Conservation (phyloP, 495 filamentous ascomycete genomes). For the Annulohypoxylon maeteangense region DNA sequence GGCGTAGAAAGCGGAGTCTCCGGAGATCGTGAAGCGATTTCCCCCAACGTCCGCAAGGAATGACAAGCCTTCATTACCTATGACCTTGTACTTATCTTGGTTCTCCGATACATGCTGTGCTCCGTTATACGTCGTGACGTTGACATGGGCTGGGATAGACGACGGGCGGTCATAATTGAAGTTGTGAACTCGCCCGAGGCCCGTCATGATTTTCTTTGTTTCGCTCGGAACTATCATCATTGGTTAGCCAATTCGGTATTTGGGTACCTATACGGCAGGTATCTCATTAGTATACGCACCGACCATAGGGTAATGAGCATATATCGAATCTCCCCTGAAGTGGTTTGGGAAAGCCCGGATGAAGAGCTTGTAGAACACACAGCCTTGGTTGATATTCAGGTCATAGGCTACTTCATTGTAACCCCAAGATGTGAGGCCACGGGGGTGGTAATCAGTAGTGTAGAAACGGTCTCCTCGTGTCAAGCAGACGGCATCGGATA, state of each 20-base stretch:
- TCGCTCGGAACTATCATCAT: constrained; percentile 56
- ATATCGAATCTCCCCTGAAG: constrained; percentile 82
- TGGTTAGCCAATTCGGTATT: background rate
- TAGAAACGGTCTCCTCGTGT: constrained; percentile 90
- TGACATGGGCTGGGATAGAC: constrained; percentile 60
- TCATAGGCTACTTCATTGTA: constrained; percentile 75
- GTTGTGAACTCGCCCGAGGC: constrained; percentile 73
- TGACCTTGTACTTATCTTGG: constrained; percentile 69
- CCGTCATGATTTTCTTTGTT: constrained; percentile 76
- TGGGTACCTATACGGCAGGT: background rate
- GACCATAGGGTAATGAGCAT: constrained; percentile 85
- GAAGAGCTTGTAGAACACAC: constrained; percentile 86
- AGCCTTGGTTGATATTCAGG: constrained; percentile 79
- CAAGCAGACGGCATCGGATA: constrained; percentile 87
- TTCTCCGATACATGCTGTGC: constrained; percentile 72
- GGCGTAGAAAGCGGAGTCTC: constrained; percentile 60
- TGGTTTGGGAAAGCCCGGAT: constrained; percentile 81
- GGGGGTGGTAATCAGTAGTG: constrained; percentile 77
- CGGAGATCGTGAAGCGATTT: constrained; percentile 64
- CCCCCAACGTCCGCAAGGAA: constrained; percentile 61
- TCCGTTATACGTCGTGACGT: constrained; percentile 69
- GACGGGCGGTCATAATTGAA: constrained; percentile 76
- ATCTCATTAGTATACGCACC: constrained; percentile 26
- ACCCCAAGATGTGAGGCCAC: constrained; percentile 85
- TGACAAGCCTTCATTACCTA: constrained; percentile 68